These are phyloP conservation scores for Mariannaea elegans DNA, from an alignment of 2,329 filamentous ascomycete genomes.

Conservation along the genomic window DNA sequence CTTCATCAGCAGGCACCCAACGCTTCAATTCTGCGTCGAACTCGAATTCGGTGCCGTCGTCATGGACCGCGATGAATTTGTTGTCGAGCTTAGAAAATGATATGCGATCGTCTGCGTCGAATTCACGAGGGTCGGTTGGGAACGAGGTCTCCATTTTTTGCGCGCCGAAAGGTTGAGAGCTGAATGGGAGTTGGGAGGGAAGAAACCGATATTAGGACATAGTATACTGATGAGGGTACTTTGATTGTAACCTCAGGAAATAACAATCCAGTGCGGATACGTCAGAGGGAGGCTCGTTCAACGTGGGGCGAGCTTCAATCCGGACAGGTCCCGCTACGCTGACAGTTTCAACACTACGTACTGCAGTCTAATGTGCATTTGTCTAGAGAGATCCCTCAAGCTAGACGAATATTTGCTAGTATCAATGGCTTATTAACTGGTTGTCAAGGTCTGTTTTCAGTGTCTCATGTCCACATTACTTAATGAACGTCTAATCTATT, in stretches of 20 bases:
- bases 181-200: constrained; percentile 7
- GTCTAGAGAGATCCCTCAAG: no score
- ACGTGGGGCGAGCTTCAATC: constrained; percentile 27
- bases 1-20: constrained; percentile 76
- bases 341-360: neutral
- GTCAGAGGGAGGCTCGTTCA: constrained; percentile 29
- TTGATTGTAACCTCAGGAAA: constrained; percentile 25
- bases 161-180: neutral
- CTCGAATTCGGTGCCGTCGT: constrained; percentile 85
- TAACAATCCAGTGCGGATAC: constrained; percentile 28
- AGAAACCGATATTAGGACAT: constrained; percentile 14
- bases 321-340: constrained; percentile 17
- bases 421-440: no score
- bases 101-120: constrained; percentile 81
- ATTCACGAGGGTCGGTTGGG: constrained; percentile 71
- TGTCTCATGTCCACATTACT: no score
- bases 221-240: neutral
- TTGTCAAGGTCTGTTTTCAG: no score
- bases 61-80: constrained; percentile 85
- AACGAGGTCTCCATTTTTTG: constrained; percentile 52
- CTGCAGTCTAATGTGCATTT: no score
- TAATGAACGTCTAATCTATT: no score
- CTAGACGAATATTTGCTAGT: no score
- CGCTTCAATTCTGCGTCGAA: constrained; percentile 75
- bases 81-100: constrained; percentile 85